Conservation (phyloP, 345 rosid genomes). For the Salix purpurea region DNA sequence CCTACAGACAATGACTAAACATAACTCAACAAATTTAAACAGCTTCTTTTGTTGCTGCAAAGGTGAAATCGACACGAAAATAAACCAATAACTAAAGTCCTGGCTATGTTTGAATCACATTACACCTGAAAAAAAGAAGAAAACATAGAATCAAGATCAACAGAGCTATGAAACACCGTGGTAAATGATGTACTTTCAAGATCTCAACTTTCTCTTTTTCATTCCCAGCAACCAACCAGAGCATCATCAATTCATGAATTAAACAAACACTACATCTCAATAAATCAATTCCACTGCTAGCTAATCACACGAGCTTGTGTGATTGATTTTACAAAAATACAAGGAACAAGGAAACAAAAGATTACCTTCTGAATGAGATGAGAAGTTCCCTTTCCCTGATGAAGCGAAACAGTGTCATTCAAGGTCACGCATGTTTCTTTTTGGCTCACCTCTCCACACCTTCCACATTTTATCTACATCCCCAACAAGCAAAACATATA, state of each 20-base stretch:
- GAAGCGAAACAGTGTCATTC: constrained; percentile 53
- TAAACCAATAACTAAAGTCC: background rate
- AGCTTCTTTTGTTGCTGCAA: background rate
- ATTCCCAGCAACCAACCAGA: background rate
- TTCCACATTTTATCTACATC: constrained; percentile 68
- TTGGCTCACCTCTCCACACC: constrained; percentile 74
- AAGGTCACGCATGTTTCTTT: constrained; percentile 77
- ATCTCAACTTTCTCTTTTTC: background rate
- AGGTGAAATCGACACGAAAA: background rate
- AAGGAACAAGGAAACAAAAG: background rate
- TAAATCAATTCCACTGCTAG: background rate
- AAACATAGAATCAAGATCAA: background rate
- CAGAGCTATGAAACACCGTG: background rate
- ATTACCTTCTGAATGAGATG: constrained; percentile 85
- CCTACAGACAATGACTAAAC: background rate
- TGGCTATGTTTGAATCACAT: too few species aligned
- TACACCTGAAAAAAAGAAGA: too few species aligned
- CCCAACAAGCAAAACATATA: constrained; percentile 1
- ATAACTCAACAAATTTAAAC: background rate
- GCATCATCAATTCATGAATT: background rate
- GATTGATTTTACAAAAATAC: too few species aligned
- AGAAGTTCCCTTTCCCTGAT: constrained; percentile 52
- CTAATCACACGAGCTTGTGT: too few species aligned
- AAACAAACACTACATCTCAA: background rate
- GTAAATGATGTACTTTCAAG: too few species aligned